Evolutionary conservation across 495 filamentous ascomycete genomes (phyloP).

Genomic region (Amniculicola lignicola): DNA sequence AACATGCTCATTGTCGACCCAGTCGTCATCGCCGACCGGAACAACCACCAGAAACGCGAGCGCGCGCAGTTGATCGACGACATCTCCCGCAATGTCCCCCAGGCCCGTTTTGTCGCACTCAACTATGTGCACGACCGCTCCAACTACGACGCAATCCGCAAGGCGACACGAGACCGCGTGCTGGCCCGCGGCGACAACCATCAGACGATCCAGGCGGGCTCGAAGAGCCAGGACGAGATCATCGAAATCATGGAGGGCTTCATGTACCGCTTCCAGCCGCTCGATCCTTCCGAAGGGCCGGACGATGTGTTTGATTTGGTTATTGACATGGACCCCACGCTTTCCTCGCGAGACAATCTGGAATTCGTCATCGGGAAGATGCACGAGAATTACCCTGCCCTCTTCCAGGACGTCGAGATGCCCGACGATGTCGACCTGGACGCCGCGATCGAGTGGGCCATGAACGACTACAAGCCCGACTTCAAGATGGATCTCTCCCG

Average conservation of each 20-base stretch:
- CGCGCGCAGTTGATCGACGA: conserved; percentile 83
- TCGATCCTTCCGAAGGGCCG: conserved; percentile 59
- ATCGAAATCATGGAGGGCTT: conserved; percentile 95
- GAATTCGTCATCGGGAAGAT: conserved; percentile 72
- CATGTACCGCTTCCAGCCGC: conserved; percentile 74
- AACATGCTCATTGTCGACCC: conserved; percentile 56
- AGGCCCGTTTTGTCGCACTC: conserved; percentile 79
- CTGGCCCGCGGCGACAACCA: conserved; percentile 90
- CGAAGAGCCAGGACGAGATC: conserved; percentile 62
- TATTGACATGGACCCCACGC: conserved; percentile 77
- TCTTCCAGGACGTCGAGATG: conserved; percentile 62
- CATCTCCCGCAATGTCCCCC: conserved; percentile 54
- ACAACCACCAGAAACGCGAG: conserved; percentile 88
- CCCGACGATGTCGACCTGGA: conserved; percentile 75
- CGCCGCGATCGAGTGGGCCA: conserved; percentile 68
- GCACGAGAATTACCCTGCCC: conserved; percentile 66
- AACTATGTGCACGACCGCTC: conserved; percentile 78
- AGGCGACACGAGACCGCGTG: conserved; percentile 75
- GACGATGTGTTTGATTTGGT: conserved; percentile 76
- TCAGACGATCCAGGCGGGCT: conserved; percentile 88
- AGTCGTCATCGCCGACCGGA: conserved; percentile 87
- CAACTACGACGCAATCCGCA: conserved; percentile 60
- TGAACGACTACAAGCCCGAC: conserved; percentile 75
- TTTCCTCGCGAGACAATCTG: conserved; percentile 77
- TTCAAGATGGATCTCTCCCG: conserved; percentile 67